Evolutionary conservation across 2,329 filamentous ascomycete genomes (phyloP).

Genomic region (Aspergillus quadricinctus): DNA sequence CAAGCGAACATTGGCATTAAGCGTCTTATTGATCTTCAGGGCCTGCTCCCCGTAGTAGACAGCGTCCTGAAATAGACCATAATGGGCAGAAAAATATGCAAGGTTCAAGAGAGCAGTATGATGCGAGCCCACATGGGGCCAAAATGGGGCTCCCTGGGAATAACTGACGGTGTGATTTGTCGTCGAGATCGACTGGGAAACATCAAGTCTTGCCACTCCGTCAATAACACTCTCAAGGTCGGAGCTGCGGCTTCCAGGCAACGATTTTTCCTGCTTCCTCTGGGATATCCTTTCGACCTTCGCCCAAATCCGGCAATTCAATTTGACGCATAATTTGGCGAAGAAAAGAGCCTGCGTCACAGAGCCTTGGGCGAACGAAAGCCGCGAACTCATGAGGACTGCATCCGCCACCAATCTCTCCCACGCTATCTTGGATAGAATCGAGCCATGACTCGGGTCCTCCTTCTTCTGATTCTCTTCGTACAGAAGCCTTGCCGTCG

Average conservation of each 20-base stretch:
- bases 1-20: conserved; percentile 56
- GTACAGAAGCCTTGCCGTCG: conserved; percentile 25
- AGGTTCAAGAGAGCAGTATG: conserved; percentile 69
- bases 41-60: conserved; percentile 84
- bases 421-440: conserved; percentile 39
- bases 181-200: conserved; percentile 30
- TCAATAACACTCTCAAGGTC: conserved; percentile 36
- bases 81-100: conserved; percentile 72
- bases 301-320: conserved; percentile 50
- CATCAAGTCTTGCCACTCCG: conserved; percentile 36
- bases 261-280: conserved; percentile 29
- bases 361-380: conserved; percentile 56
- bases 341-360: conserved; percentile 45
- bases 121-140: conserved; percentile 71
- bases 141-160: conserved; percentile 64
- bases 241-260: conserved; percentile 17
- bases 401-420: conserved; percentile 57
- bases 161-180: conserved; percentile 42
- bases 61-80: conserved; percentile 84
- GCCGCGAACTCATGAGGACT: conserved; percentile 60
- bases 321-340: conserved; percentile 45
- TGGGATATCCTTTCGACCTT: conserved; percentile 45
- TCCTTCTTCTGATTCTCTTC: conserved; percentile 29
- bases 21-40: conserved; percentile 67
- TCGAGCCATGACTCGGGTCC: conserved; percentile 30